phyloP scores from a whole-genome alignment of 306 rosid genomes.

The Begonia peltatifolia region DNA sequence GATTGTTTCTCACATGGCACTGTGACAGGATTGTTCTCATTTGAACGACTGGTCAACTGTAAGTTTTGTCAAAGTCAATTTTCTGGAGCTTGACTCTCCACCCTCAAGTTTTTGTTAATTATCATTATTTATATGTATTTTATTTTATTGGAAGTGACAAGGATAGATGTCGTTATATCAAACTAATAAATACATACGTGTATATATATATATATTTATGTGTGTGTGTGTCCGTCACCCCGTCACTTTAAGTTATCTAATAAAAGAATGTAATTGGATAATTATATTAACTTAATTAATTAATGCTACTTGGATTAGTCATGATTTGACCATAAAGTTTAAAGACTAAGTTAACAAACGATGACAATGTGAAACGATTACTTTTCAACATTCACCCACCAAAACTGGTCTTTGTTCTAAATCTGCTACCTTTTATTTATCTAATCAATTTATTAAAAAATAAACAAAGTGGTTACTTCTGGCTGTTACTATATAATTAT shows the following conservation, averaged over 20 bases:
- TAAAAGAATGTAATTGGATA: too few relatives aligned
- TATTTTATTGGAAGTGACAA: not conserved
- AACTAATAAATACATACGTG: too few relatives aligned
- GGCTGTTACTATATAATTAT: too few relatives aligned
- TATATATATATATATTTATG: too few relatives aligned
- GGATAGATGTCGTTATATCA: too few relatives aligned
- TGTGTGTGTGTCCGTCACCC: too few relatives aligned
- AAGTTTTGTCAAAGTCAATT: too few relatives aligned
- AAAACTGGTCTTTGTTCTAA: slow-evolving; percentile 1
- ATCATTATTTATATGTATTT: not conserved
- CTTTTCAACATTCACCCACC: slow-evolving; percentile 11
- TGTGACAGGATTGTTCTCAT: not conserved
- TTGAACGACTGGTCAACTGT: slow-evolving; percentile 1
- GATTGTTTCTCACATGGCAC: slow-evolving; percentile 30
- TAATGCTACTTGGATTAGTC: too few relatives aligned
- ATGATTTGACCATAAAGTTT: not conserved
- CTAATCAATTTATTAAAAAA: not conserved
- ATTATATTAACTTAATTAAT: too few relatives aligned
- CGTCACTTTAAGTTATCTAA: too few relatives aligned
- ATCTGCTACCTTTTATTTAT: not conserved
- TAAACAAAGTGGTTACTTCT: too few relatives aligned
- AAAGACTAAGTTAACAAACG: not conserved
- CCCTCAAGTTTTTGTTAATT: not conserved
- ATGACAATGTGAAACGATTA: not conserved
- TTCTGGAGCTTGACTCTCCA: not conserved